phyloP scores from a whole-genome alignment of 2,329 filamentous ascomycete genomes.

The Phialophora macrospora region DNA sequence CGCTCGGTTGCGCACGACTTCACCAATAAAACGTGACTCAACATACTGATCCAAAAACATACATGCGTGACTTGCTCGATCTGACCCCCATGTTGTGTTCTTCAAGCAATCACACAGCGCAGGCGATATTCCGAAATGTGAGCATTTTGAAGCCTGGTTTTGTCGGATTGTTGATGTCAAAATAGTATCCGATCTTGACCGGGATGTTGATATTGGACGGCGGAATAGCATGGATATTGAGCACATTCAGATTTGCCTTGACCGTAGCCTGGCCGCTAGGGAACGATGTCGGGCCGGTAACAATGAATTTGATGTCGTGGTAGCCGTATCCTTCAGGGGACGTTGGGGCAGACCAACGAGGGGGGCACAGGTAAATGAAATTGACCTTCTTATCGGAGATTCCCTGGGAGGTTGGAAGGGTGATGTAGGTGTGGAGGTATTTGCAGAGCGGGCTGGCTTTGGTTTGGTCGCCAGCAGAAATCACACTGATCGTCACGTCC shows the following conservation, averaged over 20 bases:
- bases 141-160: conserved; percentile 4
- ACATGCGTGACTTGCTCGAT: neutral
- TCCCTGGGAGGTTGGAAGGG: conserved; percentile 3
- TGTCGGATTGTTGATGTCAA: neutral
- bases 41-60: neutral
- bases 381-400: conserved; percentile 9
- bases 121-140: conserved; percentile 3
- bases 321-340: conserved; percentile 7
- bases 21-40: neutral
- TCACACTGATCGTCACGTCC: conserved; percentile 13
- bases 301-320: conserved; percentile 17
- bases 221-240: neutral
- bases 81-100: neutral
- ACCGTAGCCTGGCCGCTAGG: neutral
- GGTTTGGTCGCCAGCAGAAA: neutral
- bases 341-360: neutral
- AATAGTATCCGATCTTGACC: conserved; percentile 5
- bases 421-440: conserved; percentile 9
- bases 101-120: neutral
- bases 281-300: conserved; percentile 4
- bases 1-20: too few species aligned
- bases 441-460: conserved; percentile 12
- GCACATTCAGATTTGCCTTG: conserved; percentile 5
- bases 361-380: conserved; percentile 16
- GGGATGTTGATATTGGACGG: conserved; percentile 10